phyloP scores from a whole-genome alignment of 306 rosid species.

The Sesbania bispinosa region DNA sequence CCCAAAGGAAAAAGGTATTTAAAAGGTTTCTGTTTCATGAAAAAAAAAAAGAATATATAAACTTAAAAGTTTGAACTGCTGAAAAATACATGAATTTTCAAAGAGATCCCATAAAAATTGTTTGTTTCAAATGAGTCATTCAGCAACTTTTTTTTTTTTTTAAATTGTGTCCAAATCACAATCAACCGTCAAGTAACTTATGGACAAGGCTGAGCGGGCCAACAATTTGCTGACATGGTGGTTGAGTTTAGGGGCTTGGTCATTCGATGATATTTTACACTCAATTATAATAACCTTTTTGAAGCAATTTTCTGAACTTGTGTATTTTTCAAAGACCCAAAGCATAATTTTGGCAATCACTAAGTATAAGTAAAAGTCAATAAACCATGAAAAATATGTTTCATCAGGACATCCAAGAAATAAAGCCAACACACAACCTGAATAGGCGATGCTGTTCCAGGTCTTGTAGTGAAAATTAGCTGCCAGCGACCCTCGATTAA shows the following conservation, averaged over 20 bases:
- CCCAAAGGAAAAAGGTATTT: not conserved
- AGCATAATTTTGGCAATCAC: not conserved
- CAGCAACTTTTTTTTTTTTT: not conserved
- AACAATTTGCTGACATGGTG: not conserved
- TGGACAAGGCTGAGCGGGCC: not conserved
- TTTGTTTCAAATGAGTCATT: not conserved
- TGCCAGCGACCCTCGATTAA: constrained; percentile 93
- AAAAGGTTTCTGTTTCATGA: not conserved
- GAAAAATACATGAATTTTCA: not conserved
- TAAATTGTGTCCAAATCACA: not conserved
- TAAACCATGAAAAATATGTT: not conserved
- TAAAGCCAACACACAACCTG: constrained; percentile 44
- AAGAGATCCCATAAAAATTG: not conserved
- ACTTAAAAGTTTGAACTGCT: not conserved
- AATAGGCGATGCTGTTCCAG: constrained; percentile 88
- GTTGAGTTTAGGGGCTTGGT: not conserved
- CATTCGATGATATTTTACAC: not conserved
- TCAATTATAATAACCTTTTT: not conserved
- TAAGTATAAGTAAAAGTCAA: not conserved
- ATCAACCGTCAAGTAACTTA: not conserved
- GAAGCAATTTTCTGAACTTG: not conserved
- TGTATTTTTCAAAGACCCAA: not conserved
- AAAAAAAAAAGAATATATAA: no score
- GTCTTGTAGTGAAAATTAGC: constrained; percentile 87
- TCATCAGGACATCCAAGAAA: not conserved